Evolutionary conservation across 2,329 filamentous ascomycete genomes (phyloP), one percentile per base, ranked within the genome.

Genomic region (Peltaster fructicola): DNA sequence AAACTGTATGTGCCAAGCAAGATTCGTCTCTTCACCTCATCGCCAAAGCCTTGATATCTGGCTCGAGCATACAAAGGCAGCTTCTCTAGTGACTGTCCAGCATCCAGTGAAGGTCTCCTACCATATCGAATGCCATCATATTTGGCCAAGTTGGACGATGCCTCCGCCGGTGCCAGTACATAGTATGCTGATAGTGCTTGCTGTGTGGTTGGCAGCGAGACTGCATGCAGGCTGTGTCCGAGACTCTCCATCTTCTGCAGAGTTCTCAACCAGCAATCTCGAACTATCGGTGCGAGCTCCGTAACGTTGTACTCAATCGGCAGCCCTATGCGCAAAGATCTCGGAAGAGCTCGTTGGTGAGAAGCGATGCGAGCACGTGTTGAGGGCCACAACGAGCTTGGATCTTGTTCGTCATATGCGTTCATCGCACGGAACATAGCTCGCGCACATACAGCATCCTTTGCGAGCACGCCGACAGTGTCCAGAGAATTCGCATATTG

Each of bases 91-190:
- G 40, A 38, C 4, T 24, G 33, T 5, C 63, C 57, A 28, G 68
- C 68, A 30, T 72, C 60, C 22, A 59, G 62, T 6, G 43, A 27
- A 7, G 46, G 54, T 15, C 70, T 63, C 11, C 59, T 61, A 2
- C 88, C 88, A 51, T 91, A 98, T 7, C 88, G 75, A n/a, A 95
- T 70, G 11, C 88, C 88, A 41, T 98, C 90, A 49, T 93, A 98
- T 48, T 91, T 93, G 29, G 88, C 80, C 2, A 98, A 67, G 42
- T 98, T 98, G 9, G 85, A 95, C 2, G 81, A 81, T 3, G 88
- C 88, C 53, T 98, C 88, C 9, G 88, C 85, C 0, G 88, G 81
- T 1, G 88, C 90, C 28, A 98, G 71, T 29, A 98, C 68, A 50
- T 98, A 98, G 57, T 98, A 98, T 16, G 88, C 78, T 11, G 82